phyloP scores from a whole-genome alignment of 176 grass and related monocot species.

The Oryza australiensis region DNA sequence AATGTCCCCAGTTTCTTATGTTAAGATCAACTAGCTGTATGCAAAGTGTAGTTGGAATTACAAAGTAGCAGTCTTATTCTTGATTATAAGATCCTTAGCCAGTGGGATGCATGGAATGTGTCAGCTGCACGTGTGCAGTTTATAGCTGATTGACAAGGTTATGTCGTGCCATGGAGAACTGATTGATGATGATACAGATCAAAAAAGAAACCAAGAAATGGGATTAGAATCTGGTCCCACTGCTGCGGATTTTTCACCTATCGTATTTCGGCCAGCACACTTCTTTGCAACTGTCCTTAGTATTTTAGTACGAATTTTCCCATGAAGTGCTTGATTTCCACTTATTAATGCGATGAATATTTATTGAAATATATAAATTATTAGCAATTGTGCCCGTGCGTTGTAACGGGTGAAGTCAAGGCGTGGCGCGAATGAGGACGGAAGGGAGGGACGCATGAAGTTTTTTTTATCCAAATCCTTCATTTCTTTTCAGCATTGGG shows the following conservation, averaged over 20 bases:
- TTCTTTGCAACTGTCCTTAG: background rate
- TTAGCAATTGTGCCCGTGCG: no score
- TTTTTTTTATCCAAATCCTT: no score
- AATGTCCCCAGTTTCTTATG: background rate
- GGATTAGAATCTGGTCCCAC: background rate
- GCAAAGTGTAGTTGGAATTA: background rate
- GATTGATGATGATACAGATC: background rate
- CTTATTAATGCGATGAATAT: background rate
- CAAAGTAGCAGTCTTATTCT: background rate
- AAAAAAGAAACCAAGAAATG: background rate
- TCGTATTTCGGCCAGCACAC: background rate
- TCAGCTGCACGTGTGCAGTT: background rate
- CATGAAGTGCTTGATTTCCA: background rate
- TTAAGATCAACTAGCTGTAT: background rate
- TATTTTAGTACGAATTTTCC: background rate
- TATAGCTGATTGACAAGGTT: background rate
- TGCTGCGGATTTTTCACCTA: background rate
- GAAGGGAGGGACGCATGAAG: no score
- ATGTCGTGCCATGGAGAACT: background rate
- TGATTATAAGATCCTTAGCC: background rate
- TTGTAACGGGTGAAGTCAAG: no score
- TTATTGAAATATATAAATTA: background rate
- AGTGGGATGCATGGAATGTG: background rate
- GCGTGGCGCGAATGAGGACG: no score
- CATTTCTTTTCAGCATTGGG: no score